These are phyloP conservation scores for Serendipita sp. DNA, from an alignment of 768 basidiomycete genomes.

Conservation along the genomic window DNA sequence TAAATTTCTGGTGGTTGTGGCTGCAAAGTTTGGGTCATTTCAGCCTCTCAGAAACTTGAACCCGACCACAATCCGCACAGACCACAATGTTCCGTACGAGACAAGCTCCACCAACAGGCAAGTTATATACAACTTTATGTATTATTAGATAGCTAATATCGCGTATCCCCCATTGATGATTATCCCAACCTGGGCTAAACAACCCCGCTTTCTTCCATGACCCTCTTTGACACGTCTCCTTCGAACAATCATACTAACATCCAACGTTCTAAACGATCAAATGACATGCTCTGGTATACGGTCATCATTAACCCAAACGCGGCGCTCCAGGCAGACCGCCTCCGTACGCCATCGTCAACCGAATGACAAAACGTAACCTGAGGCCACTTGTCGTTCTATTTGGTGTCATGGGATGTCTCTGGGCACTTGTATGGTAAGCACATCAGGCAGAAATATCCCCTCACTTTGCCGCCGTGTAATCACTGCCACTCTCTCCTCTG, in stretches of 20 bases:
- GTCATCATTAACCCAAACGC: not conserved
- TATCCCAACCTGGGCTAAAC: not conserved
- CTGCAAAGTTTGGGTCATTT: not conserved
- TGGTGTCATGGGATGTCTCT: slow-evolving; percentile 27
- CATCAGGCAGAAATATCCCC: not conserved
- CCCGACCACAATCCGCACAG: not conserved
- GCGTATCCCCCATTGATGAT: not conserved
- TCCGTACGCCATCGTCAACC: slow-evolving; percentile 41
- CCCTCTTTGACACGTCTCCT: not conserved
- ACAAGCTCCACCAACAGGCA: not conserved
- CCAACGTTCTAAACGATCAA: too few species aligned
- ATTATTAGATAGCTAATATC: not conserved
- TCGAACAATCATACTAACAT: too few species aligned
- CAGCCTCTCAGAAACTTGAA: not conserved
- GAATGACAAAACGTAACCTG: slow-evolving; percentile 39
- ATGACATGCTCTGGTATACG: too few species aligned
- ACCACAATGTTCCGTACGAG: not conserved
- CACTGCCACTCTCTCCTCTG: too few species aligned
- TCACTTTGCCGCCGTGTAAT: not conserved
- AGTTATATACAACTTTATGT: not conserved
- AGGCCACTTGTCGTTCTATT: slow-evolving; percentile 38
- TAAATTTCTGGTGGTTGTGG: not conserved
- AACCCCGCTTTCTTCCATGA: not conserved
- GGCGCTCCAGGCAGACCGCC: slow-evolving; percentile 31
- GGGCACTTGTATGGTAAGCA: slow-evolving; percentile 49